phyloP scores from a whole-genome alignment of 2,329 filamentous ascomycete species.

The Calcarisporium arbuscula region DNA sequence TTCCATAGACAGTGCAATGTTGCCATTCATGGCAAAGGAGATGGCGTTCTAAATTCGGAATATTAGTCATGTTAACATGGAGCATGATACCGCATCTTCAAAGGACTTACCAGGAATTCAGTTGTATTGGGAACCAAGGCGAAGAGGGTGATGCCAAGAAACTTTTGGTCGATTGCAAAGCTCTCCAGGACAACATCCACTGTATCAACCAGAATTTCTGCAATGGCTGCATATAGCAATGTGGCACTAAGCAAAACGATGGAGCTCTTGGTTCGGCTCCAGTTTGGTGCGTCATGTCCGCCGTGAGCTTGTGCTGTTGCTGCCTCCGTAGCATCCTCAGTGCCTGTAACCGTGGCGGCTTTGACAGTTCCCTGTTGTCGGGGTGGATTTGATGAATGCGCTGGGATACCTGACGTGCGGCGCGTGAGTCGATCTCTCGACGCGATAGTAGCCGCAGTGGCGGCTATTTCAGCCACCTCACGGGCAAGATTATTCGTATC shows the following conservation, averaged over 20 bases:
- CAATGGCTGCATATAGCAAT: conserved; percentile 89
- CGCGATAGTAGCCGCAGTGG: conserved; percentile 81
- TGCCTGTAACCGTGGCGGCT: conserved; percentile 27
- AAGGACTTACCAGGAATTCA: conserved; percentile 73
- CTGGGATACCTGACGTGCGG: conserved; percentile 27
- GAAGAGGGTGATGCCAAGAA: conserved; percentile 92
- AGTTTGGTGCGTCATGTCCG: conserved; percentile 97
- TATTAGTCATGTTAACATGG: neutral
- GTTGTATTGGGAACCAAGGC: conserved; percentile 97
- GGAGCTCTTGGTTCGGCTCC: conserved; percentile 86
- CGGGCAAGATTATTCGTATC: conserved; percentile 77
- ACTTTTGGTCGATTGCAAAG: conserved; percentile 92
- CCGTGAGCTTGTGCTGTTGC: conserved; percentile 41
- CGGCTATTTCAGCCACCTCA: conserved; percentile 89
- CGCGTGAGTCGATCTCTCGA: conserved; percentile 59
- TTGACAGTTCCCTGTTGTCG: no score
- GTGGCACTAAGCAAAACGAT: conserved; percentile 86
- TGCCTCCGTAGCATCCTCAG: conserved; percentile 28
- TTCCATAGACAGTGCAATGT: conserved; percentile 97
- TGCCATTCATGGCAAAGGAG: conserved; percentile 98
- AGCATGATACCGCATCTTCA: no score
- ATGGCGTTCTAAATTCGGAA: conserved; percentile 69
- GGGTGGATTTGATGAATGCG: conserved; percentile 16
- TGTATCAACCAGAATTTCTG: conserved; percentile 93
- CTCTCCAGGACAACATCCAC: conserved; percentile 93